Conservation (phyloP, 768 basidiomycete species). For the Panaeolus cyanescens region DNA sequence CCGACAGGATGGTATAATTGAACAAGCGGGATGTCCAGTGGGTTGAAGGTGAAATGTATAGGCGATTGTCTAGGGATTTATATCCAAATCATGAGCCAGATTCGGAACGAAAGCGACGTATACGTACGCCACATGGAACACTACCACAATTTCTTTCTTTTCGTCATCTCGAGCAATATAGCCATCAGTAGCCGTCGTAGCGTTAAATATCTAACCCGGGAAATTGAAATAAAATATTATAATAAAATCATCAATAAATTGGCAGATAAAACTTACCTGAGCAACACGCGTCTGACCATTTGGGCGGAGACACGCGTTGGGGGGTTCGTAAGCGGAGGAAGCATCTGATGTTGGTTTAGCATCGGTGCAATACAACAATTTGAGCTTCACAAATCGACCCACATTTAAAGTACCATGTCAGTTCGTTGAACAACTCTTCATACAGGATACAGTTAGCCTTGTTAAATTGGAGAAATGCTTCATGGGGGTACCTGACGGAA, state of each 20-base stretch:
- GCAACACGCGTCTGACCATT: background rate
- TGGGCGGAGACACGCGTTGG: background rate
- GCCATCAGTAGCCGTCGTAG: conserved; percentile 27
- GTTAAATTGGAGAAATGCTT: too few species aligned
- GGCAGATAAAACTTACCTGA: background rate
- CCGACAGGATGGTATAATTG: too few species aligned
- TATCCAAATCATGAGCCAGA: background rate
- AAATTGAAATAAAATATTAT: too few species aligned
- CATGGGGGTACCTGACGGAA: too few species aligned
- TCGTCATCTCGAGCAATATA: conserved; percentile 37
- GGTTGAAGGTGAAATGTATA: conserved; percentile 34
- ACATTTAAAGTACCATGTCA: too few species aligned
- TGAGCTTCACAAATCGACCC: too few species aligned
- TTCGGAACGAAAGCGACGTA: background rate
- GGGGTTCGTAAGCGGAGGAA: background rate
- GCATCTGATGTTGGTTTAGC: too few species aligned
- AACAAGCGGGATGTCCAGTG: too few species aligned
- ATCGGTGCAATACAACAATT: too few species aligned
- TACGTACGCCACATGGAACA: conserved; percentile 31
- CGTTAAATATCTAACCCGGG: background rate
- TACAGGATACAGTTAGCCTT: too few species aligned
- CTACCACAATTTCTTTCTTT: conserved; percentile 38
- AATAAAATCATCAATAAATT: too few species aligned
- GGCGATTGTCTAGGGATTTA: conserved; percentile 31
- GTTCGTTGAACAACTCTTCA: too few species aligned